A percentile compares a stretch with the other conserved stretches of the same genome.
Conservation (phyloP, 306 rosid genomes). For the Trichosanthes truncata region DNA sequence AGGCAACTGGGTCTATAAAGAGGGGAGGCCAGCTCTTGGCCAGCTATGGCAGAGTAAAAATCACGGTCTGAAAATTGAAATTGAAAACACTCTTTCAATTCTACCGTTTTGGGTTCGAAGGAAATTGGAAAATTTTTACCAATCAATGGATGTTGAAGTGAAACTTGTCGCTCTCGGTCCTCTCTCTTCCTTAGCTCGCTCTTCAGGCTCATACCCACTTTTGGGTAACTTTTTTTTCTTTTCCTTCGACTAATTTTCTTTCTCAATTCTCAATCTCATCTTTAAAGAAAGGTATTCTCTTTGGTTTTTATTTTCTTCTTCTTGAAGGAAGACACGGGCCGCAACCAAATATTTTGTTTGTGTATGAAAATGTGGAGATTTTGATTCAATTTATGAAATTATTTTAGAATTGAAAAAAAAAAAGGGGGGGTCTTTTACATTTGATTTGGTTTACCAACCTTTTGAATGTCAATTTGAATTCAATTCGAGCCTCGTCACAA, state of each 20-base stretch:
- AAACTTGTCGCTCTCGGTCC: slow-evolving; percentile 8
- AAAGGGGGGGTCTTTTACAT: not conserved
- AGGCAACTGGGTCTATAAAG: slow-evolving; percentile 26
- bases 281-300: not conserved
- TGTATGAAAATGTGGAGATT: not conserved
- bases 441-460: not conserved
- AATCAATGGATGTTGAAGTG: not conserved
- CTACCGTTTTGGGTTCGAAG: not conserved
- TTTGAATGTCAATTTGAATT: not conserved
- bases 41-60: slow-evolving; percentile 17
- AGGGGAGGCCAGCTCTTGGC: slow-evolving; percentile 34
- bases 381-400: not conserved
- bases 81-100: not conserved
- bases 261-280: not conserved
- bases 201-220: not conserved
- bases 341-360: not conserved
- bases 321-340: not conserved
- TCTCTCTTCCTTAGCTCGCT: not conserved
- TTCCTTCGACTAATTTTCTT: not conserved
- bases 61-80: not conserved
- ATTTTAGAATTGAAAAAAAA: not conserved
- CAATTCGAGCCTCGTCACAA: not conserved
- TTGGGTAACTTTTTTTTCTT: not conserved
- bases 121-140: not conserved
- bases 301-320: slow-evolving; percentile 1